These are phyloP conservation scores for Agaricus blazei DNA, from an alignment of 768 basidiomycete genomes.

Conservation along the genomic window DNA sequence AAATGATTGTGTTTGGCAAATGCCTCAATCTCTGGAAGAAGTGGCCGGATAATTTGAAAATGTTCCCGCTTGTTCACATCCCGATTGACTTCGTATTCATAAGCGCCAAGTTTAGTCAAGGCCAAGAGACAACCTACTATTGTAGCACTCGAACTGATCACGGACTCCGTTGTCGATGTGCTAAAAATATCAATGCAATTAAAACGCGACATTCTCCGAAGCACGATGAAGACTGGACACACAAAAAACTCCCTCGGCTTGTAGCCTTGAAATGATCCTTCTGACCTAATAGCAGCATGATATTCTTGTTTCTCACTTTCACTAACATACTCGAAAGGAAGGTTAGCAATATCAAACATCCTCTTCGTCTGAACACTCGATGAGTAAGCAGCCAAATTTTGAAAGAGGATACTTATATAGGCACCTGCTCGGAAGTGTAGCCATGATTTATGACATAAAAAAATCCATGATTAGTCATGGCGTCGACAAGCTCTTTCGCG, in stretches of 20 bases:
- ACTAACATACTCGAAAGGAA: conserved; percentile 36
- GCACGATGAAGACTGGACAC: background rate
- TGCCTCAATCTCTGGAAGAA: conserved; percentile 45
- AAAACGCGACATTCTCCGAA: background rate
- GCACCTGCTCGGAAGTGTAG: conserved; percentile 33
- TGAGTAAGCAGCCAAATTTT: background rate
- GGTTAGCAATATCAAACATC: conserved; percentile 45
- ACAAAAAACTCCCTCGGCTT: conserved; percentile 54
- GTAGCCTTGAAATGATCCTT: conserved; percentile 51
- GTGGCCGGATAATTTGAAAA: conserved; percentile 43
- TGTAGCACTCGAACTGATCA: conserved; percentile 63
- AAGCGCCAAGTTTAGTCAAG: background rate
- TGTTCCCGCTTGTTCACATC: conserved; percentile 42
- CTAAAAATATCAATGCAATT: conserved; percentile 22
- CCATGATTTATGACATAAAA: conserved; percentile 48
- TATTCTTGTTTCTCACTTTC: conserved; percentile 39
- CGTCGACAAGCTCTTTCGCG: conserved; percentile 35
- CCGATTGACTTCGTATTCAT: conserved; percentile 35
- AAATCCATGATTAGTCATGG: conserved; percentile 40
- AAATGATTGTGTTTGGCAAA: conserved; percentile 49
- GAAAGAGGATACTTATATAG: background rate
- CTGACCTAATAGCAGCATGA: conserved; percentile 31
- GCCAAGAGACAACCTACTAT: conserved; percentile 32
- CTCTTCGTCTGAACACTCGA: conserved; percentile 30
- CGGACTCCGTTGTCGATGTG: conserved; percentile 57